Evolutionary conservation across 768 basidiomycete genomes (phyloP).

Genomic region (Termitomyces sp.): DNA sequence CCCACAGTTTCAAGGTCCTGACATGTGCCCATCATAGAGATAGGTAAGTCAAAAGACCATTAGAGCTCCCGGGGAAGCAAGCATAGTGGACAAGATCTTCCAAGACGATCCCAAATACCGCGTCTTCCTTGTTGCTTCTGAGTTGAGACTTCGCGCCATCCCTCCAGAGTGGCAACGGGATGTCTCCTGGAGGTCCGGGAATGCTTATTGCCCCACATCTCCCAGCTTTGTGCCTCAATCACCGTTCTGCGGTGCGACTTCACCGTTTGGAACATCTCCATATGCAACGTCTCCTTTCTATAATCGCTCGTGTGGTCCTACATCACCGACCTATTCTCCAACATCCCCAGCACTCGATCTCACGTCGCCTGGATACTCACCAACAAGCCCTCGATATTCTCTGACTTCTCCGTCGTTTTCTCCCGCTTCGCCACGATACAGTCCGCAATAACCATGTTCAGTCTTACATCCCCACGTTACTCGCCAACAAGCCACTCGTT

Average conservation of each 20-base stretch:
- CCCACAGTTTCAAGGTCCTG: no score
- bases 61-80: no score
- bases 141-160: no score
- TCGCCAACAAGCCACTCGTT: slow-evolving; percentile 89
- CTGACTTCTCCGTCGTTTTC: slow-evolving; percentile 84
- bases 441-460: slow-evolving; percentile 87
- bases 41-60: no score
- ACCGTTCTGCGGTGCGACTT: slow-evolving; percentile 76
- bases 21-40: no score
- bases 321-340: slow-evolving; percentile 85
- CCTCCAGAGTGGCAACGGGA: no score
- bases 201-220: slow-evolving; percentile 82
- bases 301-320: slow-evolving; percentile 50
- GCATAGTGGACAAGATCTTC: no score
- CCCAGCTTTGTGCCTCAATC: slow-evolving; percentile 81
- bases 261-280: slow-evolving; percentile 78
- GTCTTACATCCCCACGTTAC: slow-evolving; percentile 84
- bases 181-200: no score
- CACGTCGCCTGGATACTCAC: slow-evolving; percentile 81
- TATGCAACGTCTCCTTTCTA: slow-evolving; percentile 86
- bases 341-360: slow-evolving; percentile 80
- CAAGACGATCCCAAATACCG: no score
- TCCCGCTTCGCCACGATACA: slow-evolving; percentile 79
- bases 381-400: slow-evolving; percentile 82
- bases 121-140: no score